Evolutionary conservation across 371 early-diverging fungal species (phyloP), one percentile per base, ranked within the genome.

Genomic region (Apophysomyces sp.): DNA sequence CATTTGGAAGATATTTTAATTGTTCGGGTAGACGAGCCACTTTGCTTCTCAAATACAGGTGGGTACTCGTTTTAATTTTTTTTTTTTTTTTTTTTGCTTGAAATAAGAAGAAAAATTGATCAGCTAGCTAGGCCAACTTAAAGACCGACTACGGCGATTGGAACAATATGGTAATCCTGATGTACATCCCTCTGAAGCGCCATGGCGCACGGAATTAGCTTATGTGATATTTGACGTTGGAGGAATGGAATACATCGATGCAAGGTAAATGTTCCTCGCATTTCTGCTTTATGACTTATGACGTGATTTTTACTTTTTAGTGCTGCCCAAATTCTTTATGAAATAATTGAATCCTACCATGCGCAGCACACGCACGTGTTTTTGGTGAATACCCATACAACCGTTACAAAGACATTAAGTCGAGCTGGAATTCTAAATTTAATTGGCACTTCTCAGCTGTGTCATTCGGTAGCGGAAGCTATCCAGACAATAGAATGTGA

Each of bases 21-120:
- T 53, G 87, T 96, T 49, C 82, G 89, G 37, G 82, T 96, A 9
- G 92, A 94, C 57, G 97, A 97, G 52, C 87, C 89, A 1, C 73
- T 97, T 30, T 92, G 89, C 67, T 97, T 97, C 83, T 94, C 94
- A 52, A 97, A 97, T 67, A 86, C 91, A 28, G 41, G 41, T 41
- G n/a, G n/a, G 15, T n/a, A 41, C n/a, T n/a, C n/a, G n/a, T n/a
- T n/a, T n/a, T n/a, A n/a, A n/a, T n/a, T n/a, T n/a, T n/a, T n/a
- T n/a, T n/a, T n/a, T n/a, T n/a, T n/a, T n/a, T n/a, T n/a, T n/a
- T n/a, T n/a, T n/a, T n/a, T n/a, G n/a, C n/a, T n/a, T n/a, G n/a
- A n/a, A n/a, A n/a, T n/a, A n/a, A n/a, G n/a, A n/a, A n/a, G n/a
- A n/a, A n/a, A n/a, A 34, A 8, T 34, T 2, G 13, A 34, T 8